A percentile compares a stretch with the other conserved stretches of the same genome.
Conservation (phyloP, 164 flowering plant species). For the Berberis vulgaris region DNA sequence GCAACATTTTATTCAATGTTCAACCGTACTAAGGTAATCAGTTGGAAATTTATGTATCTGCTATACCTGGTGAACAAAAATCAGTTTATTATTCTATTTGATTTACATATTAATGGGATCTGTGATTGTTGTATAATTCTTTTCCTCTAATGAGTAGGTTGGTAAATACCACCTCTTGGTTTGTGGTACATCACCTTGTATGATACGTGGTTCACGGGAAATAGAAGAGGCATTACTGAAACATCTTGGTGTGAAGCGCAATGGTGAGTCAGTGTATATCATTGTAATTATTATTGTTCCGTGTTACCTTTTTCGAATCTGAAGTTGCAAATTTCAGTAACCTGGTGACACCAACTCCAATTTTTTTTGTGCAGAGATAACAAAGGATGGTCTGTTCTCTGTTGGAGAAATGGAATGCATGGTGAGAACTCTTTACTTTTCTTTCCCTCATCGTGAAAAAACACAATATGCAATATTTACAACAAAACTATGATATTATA, state of each 20-base stretch:
- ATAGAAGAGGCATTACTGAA: conserved; percentile 87
- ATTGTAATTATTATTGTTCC: neutral
- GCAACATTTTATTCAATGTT: conserved; percentile 99
- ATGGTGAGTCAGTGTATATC: conserved; percentile 43
- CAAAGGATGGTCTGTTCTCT: conserved; percentile 94
- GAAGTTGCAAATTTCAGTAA: neutral
- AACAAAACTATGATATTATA: neutral
- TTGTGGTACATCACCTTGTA: conserved; percentile 98
- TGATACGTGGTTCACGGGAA: conserved; percentile 99
- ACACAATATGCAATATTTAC: neutral
- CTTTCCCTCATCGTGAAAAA: neutral
- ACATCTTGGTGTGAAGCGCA: conserved; percentile 94
- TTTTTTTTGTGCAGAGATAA: conserved; percentile 64
- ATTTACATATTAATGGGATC: neutral
- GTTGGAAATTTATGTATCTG: neutral
- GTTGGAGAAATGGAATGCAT: conserved; percentile 99
- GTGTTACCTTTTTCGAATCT: neutral
- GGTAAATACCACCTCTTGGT: conserved; percentile 96
- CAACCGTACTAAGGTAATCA: conserved; percentile 75
- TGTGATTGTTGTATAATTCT: neutral
- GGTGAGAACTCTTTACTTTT: conserved; percentile 40
- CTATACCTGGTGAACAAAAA: neutral
- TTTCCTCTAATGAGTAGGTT: conserved; percentile 39
- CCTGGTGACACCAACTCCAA: neutral
- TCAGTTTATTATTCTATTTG: no score